Evolutionary conservation across 441 rosid species (phyloP), one percentile per base, ranked within the genome.

Genomic region (Biscutella laevigata): DNA sequence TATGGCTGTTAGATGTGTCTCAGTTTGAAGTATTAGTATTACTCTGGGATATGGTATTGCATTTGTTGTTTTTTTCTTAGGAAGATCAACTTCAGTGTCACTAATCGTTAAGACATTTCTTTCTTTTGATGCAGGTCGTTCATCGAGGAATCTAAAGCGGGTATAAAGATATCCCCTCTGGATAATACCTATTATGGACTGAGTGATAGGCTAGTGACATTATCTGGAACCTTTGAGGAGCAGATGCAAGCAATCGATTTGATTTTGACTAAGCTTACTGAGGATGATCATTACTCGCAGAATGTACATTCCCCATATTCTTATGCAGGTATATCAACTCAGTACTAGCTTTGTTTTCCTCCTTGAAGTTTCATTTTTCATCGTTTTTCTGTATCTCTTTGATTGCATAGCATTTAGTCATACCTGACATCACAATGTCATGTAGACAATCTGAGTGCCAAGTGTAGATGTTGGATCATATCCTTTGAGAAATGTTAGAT

Each of bases 81-180:
- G 61, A 42, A 53, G 25, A 45, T 15, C 7, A 45, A 49, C 29
- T 21, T 57, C 11, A 42, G 34, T 7, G 22, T 17, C 36, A 22
- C 51, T 35, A 34, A 25, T 13, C 4, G 2, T 36, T 12, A 2
- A 50, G 24, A 34, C 16, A 29, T 52, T 32, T 57, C n/a, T 43
- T 50, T 33, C 59, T 45, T 3, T 44, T 28, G 22, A 15, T 8
- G 54, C 76, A 92, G 97, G 86, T 92, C 97, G 51, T 92, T 92
- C 72, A 88, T 88, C 62, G 99, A 92, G 55, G 95, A 78, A 14
- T 92, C 99, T 59, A 89, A 80, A 73, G 99, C 97, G 60, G 77
- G 83, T 67, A 92, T 92, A 62, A 92, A 88, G 78, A 84, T 92
- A 69, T 84, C 99, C 47, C 90, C 95, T 26, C 83, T 75, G 73